Base-by-base conservation (phyloP, 768 basidiomycete genomes). In the Strobilomyces confusus region DNA sequence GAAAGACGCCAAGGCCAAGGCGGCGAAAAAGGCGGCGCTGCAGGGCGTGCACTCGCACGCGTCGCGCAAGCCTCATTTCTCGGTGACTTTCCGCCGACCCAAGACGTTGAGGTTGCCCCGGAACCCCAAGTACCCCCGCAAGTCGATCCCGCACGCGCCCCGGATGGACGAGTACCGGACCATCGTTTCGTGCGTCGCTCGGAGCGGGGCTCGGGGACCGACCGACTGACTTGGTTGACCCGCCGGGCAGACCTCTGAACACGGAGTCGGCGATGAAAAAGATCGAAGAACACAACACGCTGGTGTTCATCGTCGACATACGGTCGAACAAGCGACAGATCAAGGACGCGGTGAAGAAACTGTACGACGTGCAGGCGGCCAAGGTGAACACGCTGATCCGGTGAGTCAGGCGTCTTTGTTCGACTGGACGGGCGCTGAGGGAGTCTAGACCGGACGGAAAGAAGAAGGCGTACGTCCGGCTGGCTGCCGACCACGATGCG, bases 191-290 rank as follows among this genome's bases (percentile, higher is more conserved):
- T 89, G 73, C 80, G 33, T 29, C 2, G 17, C 42, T 22, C 23
- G 23, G 40, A 2, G 23, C 4, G 20, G 22, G 22, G 19, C 8
- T 9, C 19, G 19, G n/a, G 11, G 13, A 36, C 15, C 8, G 32
- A 15, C 34, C 15, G 34, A 5, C 13, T n/a, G n/a, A n/a, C n/a
- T n/a, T n/a, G n/a, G n/a, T n/a, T n/a, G n/a, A n/a, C n/a, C n/a
- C 11, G 14, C 11, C 32, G 34, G 22, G 48, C 52, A 90, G 87
- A 48, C 91, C 91, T 17, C 72, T 93, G 72, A 95, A 93, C 84
- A 95, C 93, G 15, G 95, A 98, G 74, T 87, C 84, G 13, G 95
- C 95, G 58, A 98, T 98, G 95, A 95, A 98, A 84, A 97, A 99
- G 84, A 99, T 99, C 54, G 95, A 99, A 81, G 95, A 98, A 74